Evolutionary conservation across 2,329 filamentous ascomycete genomes (phyloP), one percentile per base, ranked within the genome.

Genomic region (Ascochyta pisi): DNA sequence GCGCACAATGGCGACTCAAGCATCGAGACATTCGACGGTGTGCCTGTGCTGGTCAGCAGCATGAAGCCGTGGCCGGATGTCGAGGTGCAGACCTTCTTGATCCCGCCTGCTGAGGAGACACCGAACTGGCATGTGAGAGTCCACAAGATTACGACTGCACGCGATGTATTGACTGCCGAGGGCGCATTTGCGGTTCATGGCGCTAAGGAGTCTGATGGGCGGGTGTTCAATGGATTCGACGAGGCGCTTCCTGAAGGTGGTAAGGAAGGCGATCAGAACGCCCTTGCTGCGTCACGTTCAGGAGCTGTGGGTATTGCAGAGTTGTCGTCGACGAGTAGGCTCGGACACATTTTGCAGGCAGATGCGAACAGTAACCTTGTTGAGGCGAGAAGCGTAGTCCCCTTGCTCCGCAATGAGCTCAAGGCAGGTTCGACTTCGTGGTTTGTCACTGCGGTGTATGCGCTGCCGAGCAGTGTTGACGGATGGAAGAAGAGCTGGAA

Each of bases 351-450:
- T 24, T 85, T 92, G 43, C 86, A 91, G 54, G 88, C 89, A 10
- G 90, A 93, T 70, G 89, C 90, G 6, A 92, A 93, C 76, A 89
- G 87, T 43, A 93, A 93, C 74, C 76, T 93, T 31, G 81, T 92
- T 2, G 87, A 91, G 76, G 86, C 86, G 55, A 79, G 90, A 55
- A 91, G 88, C 4, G 82, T 89, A 38, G 84, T 93, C 63, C 90
- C 90, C 23, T 87, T 87, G 27, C 74, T 93, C 66, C 84, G 87
- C 68, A 81, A 84, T 60, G 86, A 84, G 24, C 71, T 92, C 33
- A 77, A 78, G 49, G 78, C 80, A 40, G 87, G 84, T 0, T 78
- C 84, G 64, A 82, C 79, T 26, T 81, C 78, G 34, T 91, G 87
- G 87, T 89, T 90, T 69, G 81, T 89, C 3, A 87, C 86, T 10